phyloP scores from a whole-genome alignment of 495 filamentous ascomycete genomes.

The Aspergillus bridgeri region DNA sequence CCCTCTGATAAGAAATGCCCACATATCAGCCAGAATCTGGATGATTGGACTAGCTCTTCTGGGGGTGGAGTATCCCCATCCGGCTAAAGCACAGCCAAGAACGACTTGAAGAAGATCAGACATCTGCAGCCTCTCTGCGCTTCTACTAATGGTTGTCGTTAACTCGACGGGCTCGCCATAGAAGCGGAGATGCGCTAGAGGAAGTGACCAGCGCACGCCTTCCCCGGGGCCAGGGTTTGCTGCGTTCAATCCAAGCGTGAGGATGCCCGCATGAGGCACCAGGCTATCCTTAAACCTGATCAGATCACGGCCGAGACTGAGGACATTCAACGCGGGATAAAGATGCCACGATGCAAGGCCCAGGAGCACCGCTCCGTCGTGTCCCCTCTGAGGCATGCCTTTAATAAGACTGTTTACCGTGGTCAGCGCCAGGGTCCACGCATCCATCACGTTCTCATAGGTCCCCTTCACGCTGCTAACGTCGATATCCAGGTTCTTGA shows the following conservation, averaged over 20 bases:
- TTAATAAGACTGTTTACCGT: conserved; percentile 7
- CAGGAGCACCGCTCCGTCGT: conserved; percentile 8
- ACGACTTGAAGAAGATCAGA: background rate
- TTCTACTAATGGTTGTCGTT: background rate
- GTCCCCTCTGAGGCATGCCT: conserved; percentile 7
- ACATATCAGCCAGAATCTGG: background rate
- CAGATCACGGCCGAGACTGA: background rate
- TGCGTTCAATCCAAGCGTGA: background rate
- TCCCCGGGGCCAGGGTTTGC: background rate
- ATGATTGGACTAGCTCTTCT: background rate
- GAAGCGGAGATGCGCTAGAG: background rate
- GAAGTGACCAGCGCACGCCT: conserved; percentile 2
- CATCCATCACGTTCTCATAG: conserved; percentile 9
- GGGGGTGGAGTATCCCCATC: background rate
- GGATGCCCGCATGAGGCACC: background rate
- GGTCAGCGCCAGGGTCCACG: conserved; percentile 3
- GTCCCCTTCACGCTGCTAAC: background rate
- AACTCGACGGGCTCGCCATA: conserved; percentile 2
- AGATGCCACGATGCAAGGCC: conserved; percentile 13
- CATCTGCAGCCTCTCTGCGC: background rate
- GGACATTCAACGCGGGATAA: conserved; percentile 3
- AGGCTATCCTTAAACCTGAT: background rate
- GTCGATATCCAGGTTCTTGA: conserved; percentile 9
- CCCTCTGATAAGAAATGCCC: background rate
- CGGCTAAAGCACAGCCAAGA: background rate